phyloP scores from a whole-genome alignment of 2,329 filamentous ascomycete genomes.

The Drechslera avenae region DNA sequence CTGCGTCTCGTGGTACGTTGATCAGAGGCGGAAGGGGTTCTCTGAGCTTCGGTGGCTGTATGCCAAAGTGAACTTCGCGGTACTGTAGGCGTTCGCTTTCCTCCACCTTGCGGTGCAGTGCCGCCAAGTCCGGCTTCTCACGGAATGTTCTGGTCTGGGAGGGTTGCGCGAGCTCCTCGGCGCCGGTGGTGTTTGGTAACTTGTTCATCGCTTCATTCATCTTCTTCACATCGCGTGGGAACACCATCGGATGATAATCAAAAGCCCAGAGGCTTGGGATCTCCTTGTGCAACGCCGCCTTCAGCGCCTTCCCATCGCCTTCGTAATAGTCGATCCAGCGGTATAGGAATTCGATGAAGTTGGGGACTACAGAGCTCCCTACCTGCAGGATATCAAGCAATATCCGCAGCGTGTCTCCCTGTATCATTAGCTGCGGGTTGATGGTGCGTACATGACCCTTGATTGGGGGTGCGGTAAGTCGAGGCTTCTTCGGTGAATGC shows the following conservation, averaged over 20 bases:
- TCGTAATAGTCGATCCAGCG: constrained; percentile 41
- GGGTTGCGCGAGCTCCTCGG: constrained; percentile 20
- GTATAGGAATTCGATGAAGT: constrained; percentile 45
- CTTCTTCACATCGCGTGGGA: constrained; percentile 19
- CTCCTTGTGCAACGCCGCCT: constrained; percentile 38
- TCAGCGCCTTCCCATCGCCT: constrained; percentile 39
- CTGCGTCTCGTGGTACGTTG: constrained; percentile 35
- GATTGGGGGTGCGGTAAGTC: constrained; percentile 20
- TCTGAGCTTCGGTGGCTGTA: constrained; percentile 31
- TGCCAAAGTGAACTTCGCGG: constrained; percentile 39
- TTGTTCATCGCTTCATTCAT: constrained; percentile 1
- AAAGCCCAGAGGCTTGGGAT: constrained; percentile 46
- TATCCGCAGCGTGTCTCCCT: constrained; percentile 37
- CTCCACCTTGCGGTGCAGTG: constrained; percentile 29
- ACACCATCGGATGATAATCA: constrained; percentile 35
- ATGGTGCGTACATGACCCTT: constrained; percentile 27
- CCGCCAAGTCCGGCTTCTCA: constrained; percentile 32
- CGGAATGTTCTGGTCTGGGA: constrained; percentile 28
- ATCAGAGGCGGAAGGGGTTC: constrained; percentile 36
- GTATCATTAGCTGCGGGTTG: constrained; percentile 29
- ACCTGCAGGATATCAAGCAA: constrained; percentile 42
- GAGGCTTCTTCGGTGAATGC: constrained; percentile 31
- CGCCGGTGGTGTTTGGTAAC: not conserved
- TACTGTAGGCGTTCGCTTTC: constrained; percentile 42
- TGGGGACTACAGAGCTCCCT: constrained; percentile 34